These are phyloP conservation scores for Saccharomyces jurei DNA, from an alignment of 805 yeast genomes.

Conservation along the genomic window DNA sequence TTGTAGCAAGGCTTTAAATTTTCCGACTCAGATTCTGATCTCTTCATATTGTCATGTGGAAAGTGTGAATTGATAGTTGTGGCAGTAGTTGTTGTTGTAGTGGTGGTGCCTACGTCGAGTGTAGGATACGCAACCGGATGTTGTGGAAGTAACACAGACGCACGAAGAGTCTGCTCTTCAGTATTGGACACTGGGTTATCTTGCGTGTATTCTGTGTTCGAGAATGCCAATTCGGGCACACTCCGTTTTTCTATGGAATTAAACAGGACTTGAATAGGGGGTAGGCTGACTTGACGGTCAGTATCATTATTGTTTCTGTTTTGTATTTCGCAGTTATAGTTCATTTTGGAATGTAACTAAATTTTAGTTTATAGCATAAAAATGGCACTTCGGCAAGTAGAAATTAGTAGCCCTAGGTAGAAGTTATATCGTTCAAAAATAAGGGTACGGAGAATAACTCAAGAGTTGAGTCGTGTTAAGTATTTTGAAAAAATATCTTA, in stretches of 20 bases:
- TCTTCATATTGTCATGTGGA: neutral
- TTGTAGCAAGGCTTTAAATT: neutral
- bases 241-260: conserved; percentile 5
- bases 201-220: neutral
- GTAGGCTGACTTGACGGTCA: conserved; percentile 7
- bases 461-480: neutral
- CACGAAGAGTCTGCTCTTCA: neutral
- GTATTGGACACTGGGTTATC: neutral
- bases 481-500: neutral
- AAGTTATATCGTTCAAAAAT: neutral
- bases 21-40: neutral
- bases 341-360: neutral
- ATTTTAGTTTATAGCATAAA: neutral
- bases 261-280: conserved; percentile 11
- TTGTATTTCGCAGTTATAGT: neutral
- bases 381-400: neutral
- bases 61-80: neutral
- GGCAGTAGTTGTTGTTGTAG: neutral
- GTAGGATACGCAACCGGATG: neutral
- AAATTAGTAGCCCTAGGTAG: neutral
- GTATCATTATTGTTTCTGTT: neutral
- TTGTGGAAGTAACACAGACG: neutral
- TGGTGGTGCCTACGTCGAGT: neutral
- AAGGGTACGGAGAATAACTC: neutral
- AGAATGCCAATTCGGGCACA: neutral